A percentile compares a stretch with the other conserved stretches of the same genome.
These are phyloP conservation scores for Suillus weaverae DNA, from an alignment of 768 basidiomycete species.

Conservation along the genomic window DNA sequence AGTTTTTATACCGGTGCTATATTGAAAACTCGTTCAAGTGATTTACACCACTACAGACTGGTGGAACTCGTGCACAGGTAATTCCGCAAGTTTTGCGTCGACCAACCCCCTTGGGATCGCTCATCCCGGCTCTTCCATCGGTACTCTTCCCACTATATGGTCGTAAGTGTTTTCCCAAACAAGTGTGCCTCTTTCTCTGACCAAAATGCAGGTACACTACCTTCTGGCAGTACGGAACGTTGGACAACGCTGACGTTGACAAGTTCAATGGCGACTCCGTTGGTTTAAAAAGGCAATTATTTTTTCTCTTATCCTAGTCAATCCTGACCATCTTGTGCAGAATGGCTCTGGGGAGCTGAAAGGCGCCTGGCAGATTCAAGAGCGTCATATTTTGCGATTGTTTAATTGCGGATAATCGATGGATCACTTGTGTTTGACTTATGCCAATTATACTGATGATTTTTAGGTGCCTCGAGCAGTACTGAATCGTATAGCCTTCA, in stretches of 20 bases:
- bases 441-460: background rate
- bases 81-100: constrained; percentile 33
- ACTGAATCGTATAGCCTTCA: background rate
- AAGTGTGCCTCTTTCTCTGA: background rate
- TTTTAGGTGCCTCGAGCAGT: background rate
- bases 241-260: background rate
- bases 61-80: constrained; percentile 41
- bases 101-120: constrained; percentile 40
- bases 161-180: constrained; percentile 15
- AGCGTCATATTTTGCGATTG: background rate
- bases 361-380: background rate
- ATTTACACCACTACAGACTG: constrained; percentile 40
- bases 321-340: constrained; percentile 9
- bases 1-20: background rate
- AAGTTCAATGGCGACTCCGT: background rate
- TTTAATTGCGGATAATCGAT: background rate
- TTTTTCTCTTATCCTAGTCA: background rate
- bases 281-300: background rate
- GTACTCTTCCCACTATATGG: constrained; percentile 39
- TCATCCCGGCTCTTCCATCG: constrained; percentile 31
- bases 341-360: constrained; percentile 18
- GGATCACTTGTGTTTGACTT: background rate
- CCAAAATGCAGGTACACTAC: background rate
- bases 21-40: constrained; percentile 15
- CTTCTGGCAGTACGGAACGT: background rate